Conservation (phyloP, 139 green algal genomes). For the Auxenochlorella pyrenoidosa region DNA sequence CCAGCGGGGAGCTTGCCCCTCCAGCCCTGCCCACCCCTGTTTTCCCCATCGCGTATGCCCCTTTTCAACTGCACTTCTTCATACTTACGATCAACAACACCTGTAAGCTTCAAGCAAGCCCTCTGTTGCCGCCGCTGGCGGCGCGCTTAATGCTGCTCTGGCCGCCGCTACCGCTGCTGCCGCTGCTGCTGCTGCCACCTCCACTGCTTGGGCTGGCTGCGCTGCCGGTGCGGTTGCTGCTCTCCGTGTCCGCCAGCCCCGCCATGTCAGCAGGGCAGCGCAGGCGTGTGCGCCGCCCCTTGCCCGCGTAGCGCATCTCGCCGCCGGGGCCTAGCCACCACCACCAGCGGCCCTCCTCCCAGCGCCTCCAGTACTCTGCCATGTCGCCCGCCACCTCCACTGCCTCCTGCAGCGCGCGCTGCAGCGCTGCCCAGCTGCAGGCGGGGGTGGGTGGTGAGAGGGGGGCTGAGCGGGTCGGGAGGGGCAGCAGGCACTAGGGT, state of each 20-base stretch:
- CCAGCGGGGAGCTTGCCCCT: too few species aligned
- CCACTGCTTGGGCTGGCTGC: not conserved
- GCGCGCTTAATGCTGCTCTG: too few species aligned
- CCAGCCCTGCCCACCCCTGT: not conserved
- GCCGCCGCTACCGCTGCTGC: too few species aligned
- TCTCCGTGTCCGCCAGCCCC: not conserved
- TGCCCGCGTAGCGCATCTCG: not conserved
- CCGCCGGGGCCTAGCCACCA: not conserved
- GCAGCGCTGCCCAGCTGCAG: slow-evolving; percentile 6
- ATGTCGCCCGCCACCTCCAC: not conserved
- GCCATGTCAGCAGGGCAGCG: not conserved
- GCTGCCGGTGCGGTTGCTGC: not conserved
- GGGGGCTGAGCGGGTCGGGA: not conserved
- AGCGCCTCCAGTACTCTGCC: not conserved
- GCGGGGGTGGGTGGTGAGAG: not conserved
- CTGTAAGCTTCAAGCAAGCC: too few species aligned
- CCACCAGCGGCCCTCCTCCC: slow-evolving; percentile 20
- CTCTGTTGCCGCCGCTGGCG: too few species aligned
- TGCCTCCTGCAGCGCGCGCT: not conserved
- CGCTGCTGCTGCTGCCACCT: not conserved
- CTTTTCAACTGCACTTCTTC: too few species aligned
- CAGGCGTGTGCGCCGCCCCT: not conserved
- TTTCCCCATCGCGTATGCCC: too few species aligned
- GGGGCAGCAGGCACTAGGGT: not conserved
- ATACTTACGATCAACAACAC: too few species aligned